Percentiles rank a stretch among this genome's conserved stretches.
phyloP scores from a whole-genome alignment of 768 basidiomycete genomes.

The Pulveroboletus sp. region DNA sequence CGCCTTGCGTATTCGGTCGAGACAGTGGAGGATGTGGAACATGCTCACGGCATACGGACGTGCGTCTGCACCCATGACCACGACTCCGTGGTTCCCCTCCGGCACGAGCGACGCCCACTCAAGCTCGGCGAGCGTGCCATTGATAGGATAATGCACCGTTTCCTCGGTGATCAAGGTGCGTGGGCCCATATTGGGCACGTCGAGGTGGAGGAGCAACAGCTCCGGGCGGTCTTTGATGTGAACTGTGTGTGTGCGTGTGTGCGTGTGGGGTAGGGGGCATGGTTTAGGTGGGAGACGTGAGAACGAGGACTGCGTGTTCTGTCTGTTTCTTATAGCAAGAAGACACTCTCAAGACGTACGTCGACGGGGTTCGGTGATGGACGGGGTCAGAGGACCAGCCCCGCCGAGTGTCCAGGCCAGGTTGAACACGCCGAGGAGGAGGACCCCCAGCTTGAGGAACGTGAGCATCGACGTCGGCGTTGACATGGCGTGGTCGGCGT shows the following conservation, averaged over 20 bases:
- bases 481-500: too few species aligned
- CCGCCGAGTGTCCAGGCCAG: constrained; percentile 7
- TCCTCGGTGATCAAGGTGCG: constrained; percentile 21
- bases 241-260: constrained; percentile 6
- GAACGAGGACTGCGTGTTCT: not conserved
- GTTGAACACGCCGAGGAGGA: constrained; percentile 20
- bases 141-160: constrained; percentile 19
- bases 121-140: constrained; percentile 20
- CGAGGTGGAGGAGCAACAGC: constrained; percentile 15
- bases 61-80: constrained; percentile 10
- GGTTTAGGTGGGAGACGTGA: not conserved
- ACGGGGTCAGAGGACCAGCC: not conserved
- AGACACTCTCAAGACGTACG: constrained; percentile 6
- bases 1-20: constrained; percentile 33
- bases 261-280: too few species aligned
- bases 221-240: constrained; percentile 7
- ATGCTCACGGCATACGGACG: constrained; percentile 34
- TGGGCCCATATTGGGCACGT: not conserved
- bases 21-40: constrained; percentile 39
- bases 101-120: constrained; percentile 26
- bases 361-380: constrained; percentile 6
- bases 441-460: constrained; percentile 17
- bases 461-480: not conserved
- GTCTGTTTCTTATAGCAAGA: not conserved
- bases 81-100: constrained; percentile 14